Evolutionary conservation across 2,329 filamentous ascomycete genomes (phyloP), one percentile per base, ranked within the genome.

Genomic region (Colletotrichum gigasporum): DNA sequence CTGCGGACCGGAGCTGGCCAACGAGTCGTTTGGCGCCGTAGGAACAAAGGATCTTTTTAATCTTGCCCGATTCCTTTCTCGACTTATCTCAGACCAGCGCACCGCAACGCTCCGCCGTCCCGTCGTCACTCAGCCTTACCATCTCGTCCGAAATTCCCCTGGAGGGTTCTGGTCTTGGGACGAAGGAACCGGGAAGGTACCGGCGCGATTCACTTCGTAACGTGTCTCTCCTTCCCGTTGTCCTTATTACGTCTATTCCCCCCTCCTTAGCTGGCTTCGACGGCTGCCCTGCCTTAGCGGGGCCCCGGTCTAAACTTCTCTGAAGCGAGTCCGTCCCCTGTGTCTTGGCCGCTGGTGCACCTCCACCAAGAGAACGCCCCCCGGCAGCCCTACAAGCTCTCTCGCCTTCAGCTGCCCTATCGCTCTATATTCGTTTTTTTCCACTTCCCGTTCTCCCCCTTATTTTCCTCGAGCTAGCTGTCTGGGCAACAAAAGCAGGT

Each of bases 381-480:
- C 55, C 20, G 11, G 39, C 55, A 60, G 61, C 61, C 61, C 61
- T 64, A 64, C 61, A 64, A 44, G 45, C 32, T 24, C 41, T 44
- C 16, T 37, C 16, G 11, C 26, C 42, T 35, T 62, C 62, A 62
- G 62, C 62, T 62, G 62, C 48, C 50, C 62, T 57, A 37, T 50
- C 24, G 20, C 26, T 41, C 34, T 22, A 5, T 35, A 32, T 41
- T 58, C 42, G 16, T 50, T 8, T 41, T n/a, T 42, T 50, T 52
- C 51, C 34, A 37, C 24, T 30, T 42, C 34, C 61, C 45, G n/a
- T 42, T 16, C 20, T 32, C 39, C 55, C 26, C 47, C 39, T 41
- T 39, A n/a, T 28, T 42, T 42, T 16, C 4, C 51, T 16, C 18
- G 14, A 30, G 14, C 39, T 10, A 39, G 45, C 56, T 62, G 50